Evolutionary conservation across 139 green algal species (phyloP), one percentile per base, ranked within the genome.

Genomic region (Pseudopediastrum boryanum): DNA sequence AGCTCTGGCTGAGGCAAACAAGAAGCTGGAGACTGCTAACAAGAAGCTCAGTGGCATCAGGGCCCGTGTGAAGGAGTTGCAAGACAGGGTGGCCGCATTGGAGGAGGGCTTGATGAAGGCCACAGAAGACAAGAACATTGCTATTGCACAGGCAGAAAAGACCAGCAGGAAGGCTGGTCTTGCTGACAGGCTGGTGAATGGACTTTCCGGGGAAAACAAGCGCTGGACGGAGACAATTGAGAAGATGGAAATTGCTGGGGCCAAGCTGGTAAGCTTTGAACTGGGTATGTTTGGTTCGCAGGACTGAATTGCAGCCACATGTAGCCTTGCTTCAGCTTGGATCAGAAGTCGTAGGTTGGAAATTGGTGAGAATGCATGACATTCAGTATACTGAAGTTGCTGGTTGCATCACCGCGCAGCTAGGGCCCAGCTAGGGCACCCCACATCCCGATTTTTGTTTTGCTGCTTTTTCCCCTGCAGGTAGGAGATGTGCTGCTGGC

Each of bases 81-180:
- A 94, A 43, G 93, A 92, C 63, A 75, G 88, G 3, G 93, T 98
- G 65, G 87, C 86, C 0, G 71, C 75, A 44, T 87, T 98, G 62
- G 93, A 98, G 84, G 88, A 89, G 42, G 83, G 71, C 39, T 87
- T 98, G 8, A 94, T 95, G 89, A 90, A 92, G 78, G 94, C 94
- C 7, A 97, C 94, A 3, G 87, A 91, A 48, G 94, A 97, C 83
- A 98, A 98, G 90, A 97, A 96, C 73, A 79, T 74, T 2, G 92
- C 93, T 25, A 84, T 94, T 33, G 89, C 91, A 16, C 84, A 91
- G 84, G 94, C 94, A 16, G 94, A 98, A 41, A 90, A 89, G 58
- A 98, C 94, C 5, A 79, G 77, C 38, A 87, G 73, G 69, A 98
- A 98, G 85, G 94, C 91, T 2, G 78, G 86, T 76, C 84, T 98